These are phyloP conservation scores for Silene vulgaris DNA, from an alignment of 179 eudicot genomes.

Conservation along the genomic window DNA sequence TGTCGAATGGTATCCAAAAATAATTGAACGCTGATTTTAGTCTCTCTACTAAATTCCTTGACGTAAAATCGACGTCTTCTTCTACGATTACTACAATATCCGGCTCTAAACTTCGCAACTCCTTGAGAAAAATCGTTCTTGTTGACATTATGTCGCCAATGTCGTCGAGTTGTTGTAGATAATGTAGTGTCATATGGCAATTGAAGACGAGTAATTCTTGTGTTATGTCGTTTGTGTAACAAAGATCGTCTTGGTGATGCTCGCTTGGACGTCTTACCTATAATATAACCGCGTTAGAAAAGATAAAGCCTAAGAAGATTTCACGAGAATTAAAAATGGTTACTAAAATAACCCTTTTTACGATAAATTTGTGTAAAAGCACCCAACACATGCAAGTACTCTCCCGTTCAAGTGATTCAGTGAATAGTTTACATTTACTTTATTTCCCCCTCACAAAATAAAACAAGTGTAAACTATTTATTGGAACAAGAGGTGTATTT, in stretches of 20 bases:
- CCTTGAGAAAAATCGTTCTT: constrained; percentile 50
- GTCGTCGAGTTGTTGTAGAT: constrained; percentile 48
- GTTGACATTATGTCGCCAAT: neutral
- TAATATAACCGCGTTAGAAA: neutral
- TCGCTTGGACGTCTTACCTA: constrained; percentile 9
- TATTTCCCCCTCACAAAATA: no score
- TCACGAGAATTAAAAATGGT: no score
- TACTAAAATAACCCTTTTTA: no score
- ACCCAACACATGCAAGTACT: no score
- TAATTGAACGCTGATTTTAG: constrained; percentile 69
- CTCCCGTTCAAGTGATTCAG: no score
- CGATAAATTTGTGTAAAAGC: no score
- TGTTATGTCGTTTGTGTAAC: neutral
- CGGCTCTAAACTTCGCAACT: constrained; percentile 53
- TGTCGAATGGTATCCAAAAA: constrained; percentile 89
- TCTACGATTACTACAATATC: constrained; percentile 55
- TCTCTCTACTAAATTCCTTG: constrained; percentile 45
- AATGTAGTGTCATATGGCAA: constrained; percentile 84
- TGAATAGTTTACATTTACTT: no score
- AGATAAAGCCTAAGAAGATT: neutral
- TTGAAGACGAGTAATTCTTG: constrained; percentile 58
- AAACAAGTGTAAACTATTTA: no score
- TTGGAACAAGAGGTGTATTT: no score
- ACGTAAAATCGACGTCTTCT: constrained; percentile 76
- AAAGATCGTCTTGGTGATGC: constrained; percentile 6